Percentiles rank a stretch among this genome's conserved stretches.
Conservation (phyloP, 2,329 filamentous ascomycete species). For the Aspergillus amoenus region DNA sequence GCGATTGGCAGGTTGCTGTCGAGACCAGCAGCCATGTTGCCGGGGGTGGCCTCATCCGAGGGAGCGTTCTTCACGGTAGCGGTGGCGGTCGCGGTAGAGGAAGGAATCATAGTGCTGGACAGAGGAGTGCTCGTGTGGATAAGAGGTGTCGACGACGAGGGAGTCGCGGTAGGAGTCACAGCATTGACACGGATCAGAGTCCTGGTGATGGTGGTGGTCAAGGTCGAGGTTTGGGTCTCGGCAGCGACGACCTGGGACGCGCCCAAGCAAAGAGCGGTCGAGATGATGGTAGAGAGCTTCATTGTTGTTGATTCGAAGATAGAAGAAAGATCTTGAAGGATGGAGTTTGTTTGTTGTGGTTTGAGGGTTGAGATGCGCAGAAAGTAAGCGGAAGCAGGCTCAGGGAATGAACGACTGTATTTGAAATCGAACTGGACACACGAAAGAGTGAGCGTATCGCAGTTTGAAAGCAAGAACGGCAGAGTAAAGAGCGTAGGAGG, state of each 20-base stretch:
- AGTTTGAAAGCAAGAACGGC: constrained; percentile 9
- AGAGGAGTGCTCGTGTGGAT: constrained; percentile 26
- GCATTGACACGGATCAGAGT: constrained; percentile 47
- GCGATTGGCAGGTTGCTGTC: constrained; percentile 29
- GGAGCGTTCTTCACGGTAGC: constrained; percentile 11
- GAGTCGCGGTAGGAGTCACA: constrained; percentile 27
- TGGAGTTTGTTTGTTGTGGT: background rate
- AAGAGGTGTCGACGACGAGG: constrained; percentile 26
- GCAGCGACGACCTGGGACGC: constrained; percentile 32
- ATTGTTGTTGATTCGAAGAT: constrained; percentile 25
- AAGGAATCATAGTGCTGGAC: constrained; percentile 16
- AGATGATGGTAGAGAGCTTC: constrained; percentile 35
- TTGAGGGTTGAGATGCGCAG: background rate
- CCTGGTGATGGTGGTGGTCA: constrained; percentile 41
- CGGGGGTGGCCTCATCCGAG: constrained; percentile 18
- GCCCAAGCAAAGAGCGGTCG: constrained; percentile 36
- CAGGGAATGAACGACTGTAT: constrained; percentile 11
- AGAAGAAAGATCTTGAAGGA: constrained; percentile 6
- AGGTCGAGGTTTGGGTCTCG: constrained; percentile 24
- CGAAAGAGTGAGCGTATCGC: constrained; percentile 28
- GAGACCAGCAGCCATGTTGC: constrained; percentile 20
- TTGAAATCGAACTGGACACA: constrained; percentile 15
- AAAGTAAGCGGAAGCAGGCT: constrained; percentile 4
- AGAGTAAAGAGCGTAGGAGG: constrained; percentile 27
- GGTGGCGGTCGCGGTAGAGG: constrained; percentile 11